A percentile compares a stretch with the other conserved stretches of the same genome.
phyloP scores from a whole-genome alignment of 2,329 filamentous ascomycete genomes.

The Knoxdaviesia proteae region DNA sequence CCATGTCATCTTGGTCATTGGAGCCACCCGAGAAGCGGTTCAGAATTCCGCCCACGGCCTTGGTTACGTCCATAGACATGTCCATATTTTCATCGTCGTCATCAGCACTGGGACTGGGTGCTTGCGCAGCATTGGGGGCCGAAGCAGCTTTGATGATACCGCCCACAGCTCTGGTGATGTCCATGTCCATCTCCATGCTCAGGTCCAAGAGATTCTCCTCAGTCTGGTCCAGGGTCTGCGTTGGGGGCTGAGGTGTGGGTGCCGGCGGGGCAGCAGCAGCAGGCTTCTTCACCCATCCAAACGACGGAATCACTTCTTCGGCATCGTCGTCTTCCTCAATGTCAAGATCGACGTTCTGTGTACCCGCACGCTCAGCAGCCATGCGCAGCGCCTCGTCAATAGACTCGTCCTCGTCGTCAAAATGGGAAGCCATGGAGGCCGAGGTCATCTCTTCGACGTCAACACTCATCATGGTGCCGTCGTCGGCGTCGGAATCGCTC shows the following conservation, averaged over 20 bases:
- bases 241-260: constrained; percentile 8
- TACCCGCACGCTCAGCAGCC: constrained; percentile 56
- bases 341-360: constrained; percentile 38
- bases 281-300: constrained; percentile 49
- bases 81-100: constrained; percentile 49
- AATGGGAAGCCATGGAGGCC: constrained; percentile 41
- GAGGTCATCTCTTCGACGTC: constrained; percentile 60
- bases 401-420: constrained; percentile 40
- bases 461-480: constrained; percentile 64
- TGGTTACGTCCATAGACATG: constrained; percentile 89
- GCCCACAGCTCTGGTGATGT: constrained; percentile 33
- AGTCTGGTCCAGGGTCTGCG: constrained; percentile 21
- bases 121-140: constrained; percentile 5
- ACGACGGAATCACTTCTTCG: constrained; percentile 49
- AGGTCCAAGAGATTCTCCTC: constrained; percentile 12
- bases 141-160: constrained; percentile 21
- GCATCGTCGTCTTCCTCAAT: constrained; percentile 33
- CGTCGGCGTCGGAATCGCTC: constrained; percentile 42
- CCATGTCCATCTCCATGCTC: constrained; percentile 30
- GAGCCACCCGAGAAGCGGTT: constrained; percentile 8
- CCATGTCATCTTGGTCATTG: constrained; percentile 15
- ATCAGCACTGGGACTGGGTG: constrained; percentile 9
- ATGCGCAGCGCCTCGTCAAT: constrained; percentile 60
- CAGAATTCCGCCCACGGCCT: constrained; percentile 61
- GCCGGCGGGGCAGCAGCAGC: not conserved